Base-by-base conservation (phyloP, 495 filamentous ascomycete genomes). In the Tuber indicum region DNA sequence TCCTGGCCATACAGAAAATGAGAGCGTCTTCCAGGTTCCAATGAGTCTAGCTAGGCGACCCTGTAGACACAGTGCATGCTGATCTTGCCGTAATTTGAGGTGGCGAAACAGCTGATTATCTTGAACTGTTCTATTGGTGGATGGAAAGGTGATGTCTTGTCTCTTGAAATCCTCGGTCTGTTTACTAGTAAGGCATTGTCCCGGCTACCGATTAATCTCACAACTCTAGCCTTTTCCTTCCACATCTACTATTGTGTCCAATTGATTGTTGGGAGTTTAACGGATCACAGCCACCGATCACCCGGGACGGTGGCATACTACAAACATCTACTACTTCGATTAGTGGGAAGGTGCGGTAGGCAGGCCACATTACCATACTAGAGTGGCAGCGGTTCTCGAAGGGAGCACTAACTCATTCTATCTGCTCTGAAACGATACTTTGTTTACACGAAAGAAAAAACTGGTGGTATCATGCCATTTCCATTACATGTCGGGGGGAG, bases 211-310 rank as follows among this genome's bases (percentile, higher is more conserved):
- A 8, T 66, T 3, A 14, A 66, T n/a, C 58, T 32, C 58, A 62
- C 58, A 32, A 62, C 58, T 3, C n/a, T 62, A 62, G 58, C n/a
- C 58, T 62, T 62, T 62, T 62, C 58, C 58, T 62, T 62, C 26
- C 58, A 36, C 26, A 17, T 19, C 58, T 66, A 17, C 58, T 36
- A 36, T 36, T 36, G 26, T 36, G 58, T 36, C 26, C 58, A 36
- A 36, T 12, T n/a, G 17, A 66, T 19, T 36, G 14, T 66, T 36
- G 16, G 58, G 26, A 17, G 58, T 36, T 16, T 36, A 36, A 36
- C 14, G 32, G 8, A 36, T 36, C 58, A 17, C 14, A 36, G 6
- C n/a, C 58, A 3, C 58, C 26, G 1, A 26, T 66, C 10, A 16
- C 32, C 2, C 2, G 58, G 26, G 32, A 66, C 26, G 14, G 12